Conservation (phyloP, 2,329 filamentous ascomycete genomes). For the Neofusicoccum sp. region DNA sequence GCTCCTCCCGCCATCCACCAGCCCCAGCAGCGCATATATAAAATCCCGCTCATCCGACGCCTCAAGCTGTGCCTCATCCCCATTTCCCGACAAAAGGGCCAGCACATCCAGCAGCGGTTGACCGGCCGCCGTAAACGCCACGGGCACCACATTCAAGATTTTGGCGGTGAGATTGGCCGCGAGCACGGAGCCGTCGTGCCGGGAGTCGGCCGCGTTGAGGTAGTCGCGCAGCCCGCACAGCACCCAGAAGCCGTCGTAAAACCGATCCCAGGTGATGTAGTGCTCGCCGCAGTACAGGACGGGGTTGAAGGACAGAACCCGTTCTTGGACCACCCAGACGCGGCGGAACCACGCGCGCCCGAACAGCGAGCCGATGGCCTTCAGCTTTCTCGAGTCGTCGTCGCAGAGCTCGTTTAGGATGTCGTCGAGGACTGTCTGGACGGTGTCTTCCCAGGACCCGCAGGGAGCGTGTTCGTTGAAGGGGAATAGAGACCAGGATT, state of each 20-base stretch:
- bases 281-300: not conserved
- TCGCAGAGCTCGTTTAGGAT: not conserved
- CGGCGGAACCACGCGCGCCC: conserved; percentile 21
- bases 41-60: conserved; percentile 11
- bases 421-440: not conserved
- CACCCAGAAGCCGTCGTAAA: conserved; percentile 10
- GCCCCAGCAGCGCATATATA: conserved; percentile 8
- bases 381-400: not conserved
- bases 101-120: not conserved
- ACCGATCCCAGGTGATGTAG: not conserved
- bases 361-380: not conserved
- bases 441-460: not conserved
- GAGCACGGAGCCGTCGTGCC: not conserved
- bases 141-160: not conserved
- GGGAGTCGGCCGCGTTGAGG: not conserved
- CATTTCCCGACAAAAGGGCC: not conserved
- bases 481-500: not conserved
- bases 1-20: not conserved
- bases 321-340: conserved; percentile 23
- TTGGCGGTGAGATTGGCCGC: not conserved
- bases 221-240: conserved; percentile 16
- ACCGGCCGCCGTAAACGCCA: not conserved
- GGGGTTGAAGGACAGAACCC: not conserved
- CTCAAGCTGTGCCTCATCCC: not conserved
- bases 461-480: not conserved